Conservation (phyloP, 2,329 filamentous ascomycete genomes). For the Ascochyta rabiei region DNA sequence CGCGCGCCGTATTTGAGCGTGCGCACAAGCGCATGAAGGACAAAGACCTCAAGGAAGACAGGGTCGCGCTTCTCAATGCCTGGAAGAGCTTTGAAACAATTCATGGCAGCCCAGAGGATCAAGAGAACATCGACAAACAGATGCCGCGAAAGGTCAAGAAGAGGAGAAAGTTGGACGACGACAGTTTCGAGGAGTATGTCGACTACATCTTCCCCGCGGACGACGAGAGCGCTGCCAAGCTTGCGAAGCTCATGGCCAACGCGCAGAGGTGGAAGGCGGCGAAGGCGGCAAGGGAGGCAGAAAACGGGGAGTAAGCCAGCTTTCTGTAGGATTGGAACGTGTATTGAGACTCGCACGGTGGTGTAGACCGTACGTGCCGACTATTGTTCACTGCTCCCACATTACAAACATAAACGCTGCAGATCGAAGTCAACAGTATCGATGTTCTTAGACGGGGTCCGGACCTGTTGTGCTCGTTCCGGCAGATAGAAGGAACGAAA, state of each 20-base stretch:
- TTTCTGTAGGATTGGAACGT: background rate
- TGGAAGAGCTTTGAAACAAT: slow-evolving; percentile 92
- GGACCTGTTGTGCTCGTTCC: background rate
- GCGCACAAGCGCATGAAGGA: slow-evolving; percentile 88
- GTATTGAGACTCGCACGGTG: background rate
- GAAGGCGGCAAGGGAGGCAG: slow-evolving; percentile 26
- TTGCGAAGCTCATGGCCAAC: slow-evolving; percentile 83
- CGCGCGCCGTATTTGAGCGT: slow-evolving; percentile 81
- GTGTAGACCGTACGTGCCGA: background rate
- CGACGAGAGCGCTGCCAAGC: slow-evolving; percentile 81
- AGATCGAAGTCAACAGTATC: background rate
- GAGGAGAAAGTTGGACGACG: slow-evolving; percentile 87
- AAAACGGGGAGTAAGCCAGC: background rate
- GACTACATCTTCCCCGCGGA: slow-evolving; percentile 98
- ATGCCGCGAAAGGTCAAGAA: slow-evolving; percentile 96
- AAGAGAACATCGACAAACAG: slow-evolving; percentile 84
- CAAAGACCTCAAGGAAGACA: slow-evolving; percentile 87
- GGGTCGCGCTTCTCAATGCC: slow-evolving; percentile 87
- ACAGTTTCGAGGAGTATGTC: slow-evolving; percentile 93
- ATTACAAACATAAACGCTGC: background rate
- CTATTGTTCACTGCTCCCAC: background rate
- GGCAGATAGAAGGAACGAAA: background rate
- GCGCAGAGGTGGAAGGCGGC: slow-evolving; percentile 86
- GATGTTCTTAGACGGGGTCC: background rate
- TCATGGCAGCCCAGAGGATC: slow-evolving; percentile 76